Base-by-base conservation (phyloP, 305 asterid species). In the Stenogyne calaminthoides region DNA sequence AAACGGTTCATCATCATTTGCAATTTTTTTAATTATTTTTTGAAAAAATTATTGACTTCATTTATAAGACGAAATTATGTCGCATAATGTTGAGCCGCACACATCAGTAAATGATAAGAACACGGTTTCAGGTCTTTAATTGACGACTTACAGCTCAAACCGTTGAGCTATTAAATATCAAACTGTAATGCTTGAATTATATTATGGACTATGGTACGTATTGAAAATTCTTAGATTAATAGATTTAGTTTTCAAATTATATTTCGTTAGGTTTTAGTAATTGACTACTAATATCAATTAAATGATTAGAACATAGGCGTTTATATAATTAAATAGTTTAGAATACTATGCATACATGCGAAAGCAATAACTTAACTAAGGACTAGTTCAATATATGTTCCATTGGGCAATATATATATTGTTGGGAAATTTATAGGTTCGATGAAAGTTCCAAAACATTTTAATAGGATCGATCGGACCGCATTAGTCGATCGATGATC, bases 1-100 rank as follows among this genome's bases (percentile, higher is more conserved):
- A 72, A 77, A 77, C 77, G 75, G 74, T 49, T 72, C 71, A 18
- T 61, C 44, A n/a, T 39, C 46, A 72, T 72, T 62, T 6, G 46
- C 18, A 42, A 27, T 11, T 12, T 6, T 27, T 0, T 9, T 22
- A 0, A 2, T 70, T 70, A 15, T 56, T 55, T 22, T 37, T 12
- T 3, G 5, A 18, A 9, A 54, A 19, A 18, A 19, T 55, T 9
- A 25, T 27, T 25, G 63, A 20, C 8, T 11, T 10, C 18, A 60
- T 32, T 60, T 60, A 59, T 59, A 29, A 29, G 11, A 4, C 65
- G 4, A 59, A 44, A 59, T 59, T 71, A 69, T 69, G 52, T 34
- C 39, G 19, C 74, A 22, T 27, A 16, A 34, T 47, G 51, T 72
- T 36, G 29, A 36, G 70, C 63, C 62, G 54, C 76, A 46, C 58